phyloP scores from a whole-genome alignment of 148 eudicot genomes.

The Selenicereus undatus region DNA sequence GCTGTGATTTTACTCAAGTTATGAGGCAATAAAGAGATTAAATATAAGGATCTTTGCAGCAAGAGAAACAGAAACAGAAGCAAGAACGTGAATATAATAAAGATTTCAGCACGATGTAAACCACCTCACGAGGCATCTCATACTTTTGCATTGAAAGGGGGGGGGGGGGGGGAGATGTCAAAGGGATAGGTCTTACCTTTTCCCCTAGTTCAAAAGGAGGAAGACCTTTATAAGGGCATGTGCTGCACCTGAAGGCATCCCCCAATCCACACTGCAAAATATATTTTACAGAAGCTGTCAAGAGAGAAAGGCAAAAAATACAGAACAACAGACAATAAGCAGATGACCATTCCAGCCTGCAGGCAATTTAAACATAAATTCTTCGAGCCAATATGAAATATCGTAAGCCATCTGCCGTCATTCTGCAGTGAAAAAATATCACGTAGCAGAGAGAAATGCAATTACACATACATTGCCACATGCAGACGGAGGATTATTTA shows the following conservation, averaged over 20 bases:
- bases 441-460: neutral
- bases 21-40: no score
- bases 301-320: slow-evolving; percentile 1
- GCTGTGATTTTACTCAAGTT: no score
- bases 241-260: slow-evolving; percentile 89
- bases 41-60: no score
- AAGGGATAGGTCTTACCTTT: slow-evolving; percentile 48
- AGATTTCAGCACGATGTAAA: no score
- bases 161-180: no score
- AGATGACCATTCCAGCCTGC: neutral
- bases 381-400: neutral
- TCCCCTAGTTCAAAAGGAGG: slow-evolving; percentile 86
- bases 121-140: no score
- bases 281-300: neutral
- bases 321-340: neutral
- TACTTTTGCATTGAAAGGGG: no score
- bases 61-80: no score
- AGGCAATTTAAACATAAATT: neutral
- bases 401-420: neutral
- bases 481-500: slow-evolving; percentile 70
- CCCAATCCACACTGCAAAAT: slow-evolving; percentile 77
- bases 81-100: no score
- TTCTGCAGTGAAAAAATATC: neutral
- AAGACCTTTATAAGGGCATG: slow-evolving; percentile 94
- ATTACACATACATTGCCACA: slow-evolving; percentile 72